phyloP scores from a whole-genome alignment of 2,329 filamentous ascomycete genomes.

The Ophiostoma sp. region DNA sequence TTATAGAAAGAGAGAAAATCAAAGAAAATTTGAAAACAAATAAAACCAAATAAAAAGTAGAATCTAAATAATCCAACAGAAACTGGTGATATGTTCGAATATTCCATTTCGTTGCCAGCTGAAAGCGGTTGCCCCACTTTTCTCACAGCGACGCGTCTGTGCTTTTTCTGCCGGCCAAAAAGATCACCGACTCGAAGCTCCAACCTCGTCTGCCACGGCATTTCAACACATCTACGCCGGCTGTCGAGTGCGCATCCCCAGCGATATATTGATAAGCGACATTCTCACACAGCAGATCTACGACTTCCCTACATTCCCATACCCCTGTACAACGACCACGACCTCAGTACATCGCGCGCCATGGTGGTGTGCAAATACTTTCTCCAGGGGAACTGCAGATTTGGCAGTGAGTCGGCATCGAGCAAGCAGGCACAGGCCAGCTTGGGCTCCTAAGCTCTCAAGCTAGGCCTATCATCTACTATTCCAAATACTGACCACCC shows the following conservation, averaged over 20 bases:
- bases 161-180: conserved; percentile 20
- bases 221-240: background rate
- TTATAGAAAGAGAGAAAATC: too few species aligned
- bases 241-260: background rate
- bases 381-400: conserved; percentile 49
- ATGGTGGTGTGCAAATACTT: conserved; percentile 44
- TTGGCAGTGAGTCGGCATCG: conserved; percentile 42
- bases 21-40: too few species aligned
- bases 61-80: background rate
- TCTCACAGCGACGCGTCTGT: conserved; percentile 10
- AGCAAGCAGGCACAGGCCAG: background rate
- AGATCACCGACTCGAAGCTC: conserved; percentile 1
- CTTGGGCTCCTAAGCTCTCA: background rate
- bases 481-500: background rate
- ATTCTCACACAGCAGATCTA: background rate
- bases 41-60: background rate
- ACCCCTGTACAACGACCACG: background rate
- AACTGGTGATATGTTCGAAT: too few species aligned
- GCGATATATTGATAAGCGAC: background rate
- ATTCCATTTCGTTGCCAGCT: background rate
- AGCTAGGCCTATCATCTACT: background rate
- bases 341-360: background rate
- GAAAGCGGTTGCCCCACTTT: conserved; percentile 12
- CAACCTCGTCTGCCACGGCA: conserved; percentile 8
- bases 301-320: background rate